These are phyloP conservation scores for Citrus reticulata DNA, from an alignment of 345 rosid species.

Conservation along the genomic window DNA sequence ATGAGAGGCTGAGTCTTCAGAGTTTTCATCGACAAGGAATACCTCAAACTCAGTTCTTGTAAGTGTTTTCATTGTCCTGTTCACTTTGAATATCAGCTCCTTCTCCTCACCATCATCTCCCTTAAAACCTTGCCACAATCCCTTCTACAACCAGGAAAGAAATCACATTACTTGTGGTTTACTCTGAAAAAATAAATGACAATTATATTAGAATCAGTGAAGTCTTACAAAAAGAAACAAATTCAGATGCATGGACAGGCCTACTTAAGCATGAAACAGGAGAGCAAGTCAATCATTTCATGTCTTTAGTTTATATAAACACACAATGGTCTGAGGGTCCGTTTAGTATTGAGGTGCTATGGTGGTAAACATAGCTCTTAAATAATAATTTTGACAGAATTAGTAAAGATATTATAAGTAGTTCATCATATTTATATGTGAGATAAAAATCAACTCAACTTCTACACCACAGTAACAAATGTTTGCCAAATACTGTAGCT, in stretches of 20 bases:
- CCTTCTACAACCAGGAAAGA: conserved; percentile 44
- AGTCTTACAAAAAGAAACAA: background rate
- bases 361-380: no score
- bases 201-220: background rate
- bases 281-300: background rate
- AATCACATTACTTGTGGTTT: background rate
- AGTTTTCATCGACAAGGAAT: conserved; percentile 30
- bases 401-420: no score
- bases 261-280: background rate
- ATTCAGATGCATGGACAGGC: background rate
- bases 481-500: no score
- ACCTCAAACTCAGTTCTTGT: conserved; percentile 59
- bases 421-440: no score
- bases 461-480: no score
- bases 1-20: conserved; percentile 28
- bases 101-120: conserved; percentile 40
- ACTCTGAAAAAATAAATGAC: background rate
- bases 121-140: conserved; percentile 61
- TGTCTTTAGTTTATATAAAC: background rate
- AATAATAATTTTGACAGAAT: no score
- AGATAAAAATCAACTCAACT: no score
- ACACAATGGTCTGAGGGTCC: background rate
- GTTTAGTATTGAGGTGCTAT: no score
- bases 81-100: conserved; percentile 47
- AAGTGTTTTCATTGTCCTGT: conserved; percentile 48